Conservation (phyloP, 2,329 filamentous ascomycete species). For the Periglandula ipomoeae region DNA sequence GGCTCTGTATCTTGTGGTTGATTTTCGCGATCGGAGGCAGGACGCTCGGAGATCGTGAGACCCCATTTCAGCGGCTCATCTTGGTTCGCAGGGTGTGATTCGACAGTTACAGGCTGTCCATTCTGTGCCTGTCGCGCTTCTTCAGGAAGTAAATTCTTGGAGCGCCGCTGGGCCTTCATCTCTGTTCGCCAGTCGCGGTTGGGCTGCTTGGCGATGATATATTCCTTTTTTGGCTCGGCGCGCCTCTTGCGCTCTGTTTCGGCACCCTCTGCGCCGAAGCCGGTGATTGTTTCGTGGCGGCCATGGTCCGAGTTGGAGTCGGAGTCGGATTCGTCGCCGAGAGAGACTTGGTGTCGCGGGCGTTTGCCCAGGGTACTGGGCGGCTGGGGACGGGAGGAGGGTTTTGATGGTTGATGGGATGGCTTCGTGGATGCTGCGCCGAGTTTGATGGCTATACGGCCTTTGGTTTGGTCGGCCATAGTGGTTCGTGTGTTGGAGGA, state of each 20-base stretch:
- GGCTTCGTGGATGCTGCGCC: constrained; percentile 14
- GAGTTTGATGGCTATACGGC: constrained; percentile 42
- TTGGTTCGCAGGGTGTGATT: constrained; percentile 32
- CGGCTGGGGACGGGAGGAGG: constrained; percentile 22
- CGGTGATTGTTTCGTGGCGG: constrained; percentile 39
- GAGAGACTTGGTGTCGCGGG: constrained; percentile 26
- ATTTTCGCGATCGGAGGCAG: too few relatives aligned
- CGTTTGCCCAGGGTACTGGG: constrained; percentile 41
- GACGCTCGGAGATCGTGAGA: constrained; percentile 35
- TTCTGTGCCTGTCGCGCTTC: constrained; percentile 39
- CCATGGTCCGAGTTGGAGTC: constrained; percentile 27
- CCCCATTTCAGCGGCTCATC: constrained; percentile 49
- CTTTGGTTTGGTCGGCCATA: constrained; percentile 29
- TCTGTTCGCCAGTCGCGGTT: constrained; percentile 58
- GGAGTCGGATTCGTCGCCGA: constrained; percentile 33
- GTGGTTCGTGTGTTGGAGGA: background rate
- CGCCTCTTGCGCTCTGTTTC: constrained; percentile 30
- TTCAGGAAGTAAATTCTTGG: constrained; percentile 51
- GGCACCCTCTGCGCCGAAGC: constrained; percentile 36
- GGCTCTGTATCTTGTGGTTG: constrained; percentile 38
- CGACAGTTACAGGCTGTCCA: constrained; percentile 12
- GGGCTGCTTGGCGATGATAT: constrained; percentile 48
- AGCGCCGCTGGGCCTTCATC: constrained; percentile 33
- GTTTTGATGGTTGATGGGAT: constrained; percentile 9
- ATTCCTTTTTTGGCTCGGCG: constrained; percentile 23